phyloP scores from a whole-genome alignment of 140 eudicot genomes.

The Erigeron philadelphicus region DNA sequence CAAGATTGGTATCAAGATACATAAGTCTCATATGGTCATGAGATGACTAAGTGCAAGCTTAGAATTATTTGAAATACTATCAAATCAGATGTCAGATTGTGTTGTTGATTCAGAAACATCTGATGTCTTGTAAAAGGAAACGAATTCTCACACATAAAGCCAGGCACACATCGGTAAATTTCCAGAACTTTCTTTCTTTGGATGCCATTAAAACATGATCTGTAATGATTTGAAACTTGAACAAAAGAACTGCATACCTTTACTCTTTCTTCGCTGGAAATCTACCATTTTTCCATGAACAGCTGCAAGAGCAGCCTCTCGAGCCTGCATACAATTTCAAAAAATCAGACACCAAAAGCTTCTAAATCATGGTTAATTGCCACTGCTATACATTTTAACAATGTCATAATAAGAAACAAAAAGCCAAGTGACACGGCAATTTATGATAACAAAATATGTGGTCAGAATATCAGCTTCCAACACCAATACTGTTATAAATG shows the following conservation, averaged over 20 bases:
- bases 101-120: slow-evolving; percentile 4
- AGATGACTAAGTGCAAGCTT: not conserved
- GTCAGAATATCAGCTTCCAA: not conserved
- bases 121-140: slow-evolving; percentile 10
- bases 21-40: slow-evolving; percentile 1
- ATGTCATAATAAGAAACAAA: not conserved
- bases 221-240: not conserved
- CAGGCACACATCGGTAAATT: not conserved
- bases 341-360: slow-evolving; percentile 22
- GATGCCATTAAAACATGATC: not conserved
- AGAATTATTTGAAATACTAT: slow-evolving; percentile 5
- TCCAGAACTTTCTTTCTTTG: not conserved
- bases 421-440: not conserved
- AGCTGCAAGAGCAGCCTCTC: slow-evolving; percentile 72
- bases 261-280: slow-evolving; percentile 83
- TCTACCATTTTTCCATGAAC: slow-evolving; percentile 84
- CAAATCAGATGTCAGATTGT: slow-evolving; percentile 4
- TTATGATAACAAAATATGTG: not conserved
- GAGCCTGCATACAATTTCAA: slow-evolving; percentile 48
- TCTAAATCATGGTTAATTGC: not conserved
- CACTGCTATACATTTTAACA: slow-evolving; percentile 12
- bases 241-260: slow-evolving; percentile 43
- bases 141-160: not conserved
- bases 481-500: not conserved
- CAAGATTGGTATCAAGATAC: too few relatives aligned